phyloP scores from a whole-genome alignment of 208 protist genomes.

The Leptomonas seymouri region DNA sequence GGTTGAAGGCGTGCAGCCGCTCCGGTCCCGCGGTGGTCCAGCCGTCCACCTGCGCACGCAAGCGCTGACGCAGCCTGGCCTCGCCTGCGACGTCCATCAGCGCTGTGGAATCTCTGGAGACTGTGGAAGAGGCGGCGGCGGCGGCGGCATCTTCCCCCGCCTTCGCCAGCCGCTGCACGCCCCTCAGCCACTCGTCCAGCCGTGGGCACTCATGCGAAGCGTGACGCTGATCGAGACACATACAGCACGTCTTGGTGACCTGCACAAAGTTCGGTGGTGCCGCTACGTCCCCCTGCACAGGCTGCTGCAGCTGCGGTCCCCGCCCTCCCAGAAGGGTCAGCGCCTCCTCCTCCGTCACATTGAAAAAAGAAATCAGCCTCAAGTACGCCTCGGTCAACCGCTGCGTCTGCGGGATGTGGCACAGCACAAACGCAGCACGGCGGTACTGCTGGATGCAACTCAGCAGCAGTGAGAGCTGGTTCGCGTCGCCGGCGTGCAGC shows the following conservation, averaged over 20 bases:
- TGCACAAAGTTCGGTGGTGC: conserved; percentile 74
- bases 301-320: not conserved
- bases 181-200: conserved; percentile 58
- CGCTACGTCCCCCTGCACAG: not conserved
- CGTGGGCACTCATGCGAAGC: conserved; percentile 77
- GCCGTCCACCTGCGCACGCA: conserved; percentile 80
- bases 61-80: conserved; percentile 32
- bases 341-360: conserved; percentile 69
- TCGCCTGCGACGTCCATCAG: conserved; percentile 20
- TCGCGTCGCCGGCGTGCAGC: conserved; percentile 50
- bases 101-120: not conserved
- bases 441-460: conserved; percentile 67
- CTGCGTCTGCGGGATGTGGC: conserved; percentile 70
- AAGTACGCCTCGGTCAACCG: conserved; percentile 68
- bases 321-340: conserved; percentile 41
- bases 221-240: conserved; percentile 88
- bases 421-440: conserved; percentile 84
- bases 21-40: conserved; percentile 85
- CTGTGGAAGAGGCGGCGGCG: conserved; percentile 1
- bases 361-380: conserved; percentile 62
- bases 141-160: not conserved
- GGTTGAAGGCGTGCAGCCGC: conserved; percentile 79
- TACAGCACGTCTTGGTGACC: conserved; percentile 86
- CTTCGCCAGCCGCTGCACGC: conserved; percentile 39
- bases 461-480: conserved; percentile 71